Conservation (phyloP, 148 eudicot genomes). For the Agrostemma githago region DNA sequence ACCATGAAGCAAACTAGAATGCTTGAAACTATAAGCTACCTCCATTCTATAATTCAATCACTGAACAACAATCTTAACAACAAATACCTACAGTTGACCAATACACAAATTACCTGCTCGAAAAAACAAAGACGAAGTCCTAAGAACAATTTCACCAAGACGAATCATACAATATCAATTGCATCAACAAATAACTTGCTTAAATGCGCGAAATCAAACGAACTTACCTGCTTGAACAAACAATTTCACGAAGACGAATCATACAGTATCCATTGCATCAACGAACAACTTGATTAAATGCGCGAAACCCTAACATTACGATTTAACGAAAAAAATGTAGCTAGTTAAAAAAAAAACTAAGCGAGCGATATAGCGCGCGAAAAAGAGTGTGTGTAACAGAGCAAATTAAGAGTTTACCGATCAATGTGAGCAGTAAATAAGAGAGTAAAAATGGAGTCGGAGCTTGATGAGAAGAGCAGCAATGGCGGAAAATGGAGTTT, state of each 20-base stretch:
- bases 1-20: conserved; percentile 40
- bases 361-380: background rate
- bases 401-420: conserved; percentile 23
- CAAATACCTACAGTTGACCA: conserved; percentile 28
- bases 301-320: conserved; percentile 12
- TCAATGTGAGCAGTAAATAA: conserved; percentile 15
- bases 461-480: conserved; percentile 20
- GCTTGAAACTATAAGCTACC: conserved; percentile 50
- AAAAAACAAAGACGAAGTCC: conserved; percentile 3
- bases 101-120: conserved; percentile 25
- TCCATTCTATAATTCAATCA: conserved; percentile 44
- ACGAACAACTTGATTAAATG: background rate
- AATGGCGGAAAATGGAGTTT: conserved; percentile 36
- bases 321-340: background rate
- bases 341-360: background rate
- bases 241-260: conserved; percentile 10
- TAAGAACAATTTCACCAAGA: conserved; percentile 5
- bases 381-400: conserved; percentile 1
- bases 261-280: background rate
- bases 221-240: background rate
- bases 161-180: conserved; percentile 2
- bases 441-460: conserved; percentile 2
- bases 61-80: background rate
- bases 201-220: background rate
- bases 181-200: background rate